Evolutionary conservation across 495 filamentous ascomycete species (phyloP).

Genomic region (Niebla homalea): DNA sequence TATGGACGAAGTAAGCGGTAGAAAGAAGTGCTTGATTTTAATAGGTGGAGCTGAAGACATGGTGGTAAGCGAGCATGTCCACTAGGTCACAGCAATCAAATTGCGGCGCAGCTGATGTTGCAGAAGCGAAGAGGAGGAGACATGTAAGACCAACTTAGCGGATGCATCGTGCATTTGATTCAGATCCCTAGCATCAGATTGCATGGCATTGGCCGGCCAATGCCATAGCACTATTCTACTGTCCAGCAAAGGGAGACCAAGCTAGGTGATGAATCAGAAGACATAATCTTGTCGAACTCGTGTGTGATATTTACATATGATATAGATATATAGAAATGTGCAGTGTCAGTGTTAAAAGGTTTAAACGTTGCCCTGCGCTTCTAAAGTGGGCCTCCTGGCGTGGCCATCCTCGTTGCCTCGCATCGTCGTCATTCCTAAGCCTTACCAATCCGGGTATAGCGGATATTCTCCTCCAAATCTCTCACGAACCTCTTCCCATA

Average conservation of each 20-base stretch:
- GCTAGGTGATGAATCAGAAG: too few species aligned
- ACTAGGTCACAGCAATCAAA: background rate
- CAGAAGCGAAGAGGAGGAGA: background rate
- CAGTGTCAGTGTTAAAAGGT: too few species aligned
- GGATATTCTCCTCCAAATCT: conserved; percentile 2
- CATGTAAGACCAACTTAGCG: background rate
- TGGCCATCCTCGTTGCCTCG: background rate
- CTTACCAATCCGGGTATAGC: background rate
- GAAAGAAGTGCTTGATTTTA: background rate
- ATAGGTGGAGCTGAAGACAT: background rate
- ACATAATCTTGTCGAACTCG: too few species aligned
- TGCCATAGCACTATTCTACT: too few species aligned
- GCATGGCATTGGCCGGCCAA: too few species aligned
- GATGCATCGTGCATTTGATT: too few species aligned
- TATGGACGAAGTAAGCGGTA: conserved; percentile 37
- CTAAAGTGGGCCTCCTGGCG: background rate
- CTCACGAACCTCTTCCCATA: conserved; percentile 1
- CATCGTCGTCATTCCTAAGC: background rate
- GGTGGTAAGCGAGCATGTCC: background rate
- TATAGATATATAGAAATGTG: too few species aligned
- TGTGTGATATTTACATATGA: too few species aligned
- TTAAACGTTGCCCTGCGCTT: too few species aligned
- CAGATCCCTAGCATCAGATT: too few species aligned
- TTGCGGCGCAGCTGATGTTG: background rate
- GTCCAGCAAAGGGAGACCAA: too few species aligned